These are phyloP conservation scores for Delonix regia DNA, from an alignment of 306 rosid species.

Conservation along the genomic window DNA sequence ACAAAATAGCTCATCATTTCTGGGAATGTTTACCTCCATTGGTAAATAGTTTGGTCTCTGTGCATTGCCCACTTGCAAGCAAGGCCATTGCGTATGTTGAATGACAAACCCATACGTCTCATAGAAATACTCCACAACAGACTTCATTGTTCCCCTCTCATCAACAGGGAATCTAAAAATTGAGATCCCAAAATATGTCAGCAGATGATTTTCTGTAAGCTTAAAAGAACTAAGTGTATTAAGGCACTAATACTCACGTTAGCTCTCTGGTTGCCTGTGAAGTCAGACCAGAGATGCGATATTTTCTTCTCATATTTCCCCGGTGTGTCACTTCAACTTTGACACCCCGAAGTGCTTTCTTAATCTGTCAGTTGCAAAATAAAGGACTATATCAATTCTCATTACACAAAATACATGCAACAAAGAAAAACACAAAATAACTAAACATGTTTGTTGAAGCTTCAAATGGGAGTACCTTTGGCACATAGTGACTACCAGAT, in stretches of 20 bases:
- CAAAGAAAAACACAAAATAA: background rate
- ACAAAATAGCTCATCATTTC: background rate
- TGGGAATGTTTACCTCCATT: slow-evolving; percentile 69
- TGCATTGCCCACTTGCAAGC: slow-evolving; percentile 89
- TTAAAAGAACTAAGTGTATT: background rate
- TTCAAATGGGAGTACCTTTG: background rate
- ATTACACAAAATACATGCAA: no score
- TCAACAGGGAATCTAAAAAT: slow-evolving; percentile 84
- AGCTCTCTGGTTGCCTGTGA: slow-evolving; percentile 68
- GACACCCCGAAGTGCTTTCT: slow-evolving; percentile 75
- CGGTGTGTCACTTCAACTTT: slow-evolving; percentile 80
- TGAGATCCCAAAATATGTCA: slow-evolving; percentile 20
- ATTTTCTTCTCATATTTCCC: slow-evolving; percentile 75
- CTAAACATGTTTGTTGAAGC: background rate
- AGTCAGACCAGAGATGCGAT: slow-evolving; percentile 74
- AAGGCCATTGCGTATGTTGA: slow-evolving; percentile 96
- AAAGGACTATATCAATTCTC: background rate
- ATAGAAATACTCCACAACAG: slow-evolving; percentile 87
- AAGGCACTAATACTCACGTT: slow-evolving; percentile 44
- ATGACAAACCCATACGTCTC: slow-evolving; percentile 86
- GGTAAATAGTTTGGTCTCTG: slow-evolving; percentile 94
- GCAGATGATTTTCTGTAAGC: background rate
- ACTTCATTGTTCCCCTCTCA: slow-evolving; percentile 88
- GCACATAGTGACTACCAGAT: background rate
- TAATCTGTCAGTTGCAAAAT: slow-evolving; percentile 45